These are phyloP conservation scores for Toxicodendron radicans DNA, from an alignment of 345 rosid species.

Conservation along the genomic window DNA sequence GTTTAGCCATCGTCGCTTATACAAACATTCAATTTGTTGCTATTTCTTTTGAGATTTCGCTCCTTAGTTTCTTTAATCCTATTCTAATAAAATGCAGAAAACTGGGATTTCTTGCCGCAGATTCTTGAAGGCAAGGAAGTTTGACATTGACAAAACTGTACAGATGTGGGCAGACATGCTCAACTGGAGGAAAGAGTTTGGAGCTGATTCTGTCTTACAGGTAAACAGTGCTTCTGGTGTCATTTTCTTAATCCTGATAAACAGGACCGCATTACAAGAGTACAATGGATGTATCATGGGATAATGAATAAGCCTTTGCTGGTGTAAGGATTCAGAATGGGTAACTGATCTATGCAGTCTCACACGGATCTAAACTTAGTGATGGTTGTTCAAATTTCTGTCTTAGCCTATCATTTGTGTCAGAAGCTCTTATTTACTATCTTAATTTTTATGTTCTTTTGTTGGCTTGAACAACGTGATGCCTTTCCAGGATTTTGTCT, in stretches of 20 bases:
- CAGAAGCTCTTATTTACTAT: background rate
- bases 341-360: background rate
- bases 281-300: background rate
- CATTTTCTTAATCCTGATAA: slow-evolving; percentile 8
- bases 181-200: slow-evolving; percentile 79
- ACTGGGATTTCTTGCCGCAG: slow-evolving; percentile 36
- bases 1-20: background rate
- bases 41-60: background rate
- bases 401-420: background rate
- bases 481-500: slow-evolving; percentile 73
- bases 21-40: background rate
- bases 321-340: slow-evolving; percentile 7
- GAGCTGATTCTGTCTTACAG: slow-evolving; percentile 75
- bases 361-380: slow-evolving; percentile 6
- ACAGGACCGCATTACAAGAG: background rate
- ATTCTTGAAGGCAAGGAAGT: slow-evolving; percentile 86
- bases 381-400: slow-evolving; percentile 16
- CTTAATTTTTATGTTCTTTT: slow-evolving; percentile 10
- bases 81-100: slow-evolving; percentile 2
- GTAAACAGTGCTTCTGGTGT: slow-evolving; percentile 34
- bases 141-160: slow-evolving; percentile 72
- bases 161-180: slow-evolving; percentile 97
- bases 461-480: slow-evolving; percentile 10
- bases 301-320: slow-evolving; percentile 4
- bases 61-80: background rate